Evolutionary conservation across 164 flowering plant species (phyloP), one percentile per base, ranked within the genome.

Genomic region (Platanus orientalis): DNA sequence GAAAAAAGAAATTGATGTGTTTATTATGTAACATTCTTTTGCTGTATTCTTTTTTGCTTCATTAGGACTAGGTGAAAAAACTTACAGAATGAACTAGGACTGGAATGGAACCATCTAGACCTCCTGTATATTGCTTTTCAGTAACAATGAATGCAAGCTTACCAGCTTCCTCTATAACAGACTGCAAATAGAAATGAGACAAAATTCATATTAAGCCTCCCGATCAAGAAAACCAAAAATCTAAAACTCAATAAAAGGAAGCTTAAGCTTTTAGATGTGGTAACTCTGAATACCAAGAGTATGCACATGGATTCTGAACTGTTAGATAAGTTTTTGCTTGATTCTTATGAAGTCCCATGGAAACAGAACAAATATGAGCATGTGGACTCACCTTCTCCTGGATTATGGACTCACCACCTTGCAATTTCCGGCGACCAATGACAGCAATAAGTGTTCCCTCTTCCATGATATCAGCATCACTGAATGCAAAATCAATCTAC

Each of bases 401-500:
- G 55, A 82, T 71, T 54, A 86, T 65, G 42, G 85, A 82, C 54
- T 83, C 89, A 6, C 70, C 83, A 2, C 63, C 84, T 54, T 71
- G 76, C 49, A 62, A 68, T 70, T 60, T 79, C 42, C 58, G 75
- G 14, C 80, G 81, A 39, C 92, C 89, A 73, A 86, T 81, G 63
- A 84, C 67, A 27, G 89, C 78, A 62, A 67, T 29, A n/a, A 86
- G 79, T 28, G 87, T 78, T 57, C 78, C 81, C 67, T 84, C 86
- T 71, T 86, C 89, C 47, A 86, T 67, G 26, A 78, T 66, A 70
- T 84, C 87, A 71, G 87, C 89, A 78, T 86, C 89, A 74, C 74
- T 70, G 72, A 86, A 84, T 61, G 87, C 80, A 77, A 86, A 73
- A 72, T 84, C 87, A 64, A 84, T 81, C 92, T 86, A 75, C 65